Conservation (phyloP, 306 rosid species). For the Myrica gale region DNA sequence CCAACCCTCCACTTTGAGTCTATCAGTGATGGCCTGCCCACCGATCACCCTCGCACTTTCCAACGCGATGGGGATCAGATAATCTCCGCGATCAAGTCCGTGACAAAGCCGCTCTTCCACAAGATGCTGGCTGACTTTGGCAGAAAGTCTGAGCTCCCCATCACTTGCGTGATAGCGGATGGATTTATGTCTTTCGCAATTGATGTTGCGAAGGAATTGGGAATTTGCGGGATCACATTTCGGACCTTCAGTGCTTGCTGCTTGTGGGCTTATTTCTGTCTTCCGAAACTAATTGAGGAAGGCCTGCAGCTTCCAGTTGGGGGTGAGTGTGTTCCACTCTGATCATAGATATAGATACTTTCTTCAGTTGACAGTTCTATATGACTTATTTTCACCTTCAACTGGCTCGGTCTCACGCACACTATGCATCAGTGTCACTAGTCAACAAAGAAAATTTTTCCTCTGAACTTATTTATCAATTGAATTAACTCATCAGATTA, state of each 20-base stretch:
- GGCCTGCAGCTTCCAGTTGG: constrained; percentile 42
- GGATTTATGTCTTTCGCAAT: constrained; percentile 32
- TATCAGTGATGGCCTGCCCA: constrained; percentile 36
- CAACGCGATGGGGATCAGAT: neutral
- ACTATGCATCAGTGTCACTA: too few species aligned
- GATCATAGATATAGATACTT: too few species aligned
- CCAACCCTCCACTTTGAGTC: constrained; percentile 31
- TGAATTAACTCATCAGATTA: too few species aligned
- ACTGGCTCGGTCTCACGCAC: too few species aligned
- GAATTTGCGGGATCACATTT: constrained; percentile 37
- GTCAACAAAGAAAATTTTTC: too few species aligned
- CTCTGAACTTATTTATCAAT: too few species aligned
- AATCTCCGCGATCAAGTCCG: neutral
- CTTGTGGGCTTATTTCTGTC: constrained; percentile 42
- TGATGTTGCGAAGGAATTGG: constrained; percentile 30
- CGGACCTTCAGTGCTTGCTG: constrained; percentile 40
- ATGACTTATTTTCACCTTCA: too few species aligned
- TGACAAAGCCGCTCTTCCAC: constrained; percentile 30
- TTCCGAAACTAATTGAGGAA: constrained; percentile 29
- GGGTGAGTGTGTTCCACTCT: constrained; percentile 29
- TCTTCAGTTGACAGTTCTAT: too few species aligned
- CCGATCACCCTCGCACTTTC: neutral
- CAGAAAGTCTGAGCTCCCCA: neutral
- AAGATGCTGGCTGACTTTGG: too few species aligned
- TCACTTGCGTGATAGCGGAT: constrained; percentile 42